These are phyloP conservation scores for Lophium mytilinum DNA, from an alignment of 495 filamentous ascomycete species.

Conservation along the genomic window DNA sequence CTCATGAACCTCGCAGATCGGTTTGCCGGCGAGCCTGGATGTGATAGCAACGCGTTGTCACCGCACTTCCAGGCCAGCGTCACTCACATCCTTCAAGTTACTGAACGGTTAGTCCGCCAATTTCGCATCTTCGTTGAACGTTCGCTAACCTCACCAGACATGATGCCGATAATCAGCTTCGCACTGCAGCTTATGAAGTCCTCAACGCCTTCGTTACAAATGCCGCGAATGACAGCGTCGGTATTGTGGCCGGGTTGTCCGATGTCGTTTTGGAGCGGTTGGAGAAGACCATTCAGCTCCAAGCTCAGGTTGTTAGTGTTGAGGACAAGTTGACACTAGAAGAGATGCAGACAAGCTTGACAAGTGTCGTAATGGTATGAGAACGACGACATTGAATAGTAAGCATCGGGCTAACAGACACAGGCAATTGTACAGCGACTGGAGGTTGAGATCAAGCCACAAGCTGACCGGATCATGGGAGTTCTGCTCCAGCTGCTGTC, in stretches of 20 bases:
- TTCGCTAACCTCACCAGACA: conserved; percentile 35
- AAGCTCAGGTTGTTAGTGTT: conserved; percentile 87
- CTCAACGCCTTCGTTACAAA: conserved; percentile 87
- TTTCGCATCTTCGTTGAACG: not conserved
- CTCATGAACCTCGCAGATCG: conserved; percentile 97
- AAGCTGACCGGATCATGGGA: conserved; percentile 89
- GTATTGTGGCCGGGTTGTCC: conserved; percentile 69
- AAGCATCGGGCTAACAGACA: not conserved
- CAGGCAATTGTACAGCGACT: conserved; percentile 80
- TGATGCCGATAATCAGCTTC: conserved; percentile 84
- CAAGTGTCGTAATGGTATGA: conserved; percentile 67
- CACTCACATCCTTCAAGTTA: conserved; percentile 72
- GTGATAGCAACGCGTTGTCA: conserved; percentile 72
- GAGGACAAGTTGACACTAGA: conserved; percentile 91
- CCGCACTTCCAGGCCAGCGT: conserved; percentile 91
- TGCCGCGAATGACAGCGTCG: conserved; percentile 76
- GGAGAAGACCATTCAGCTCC: conserved; percentile 84
- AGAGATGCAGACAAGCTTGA: conserved; percentile 94
- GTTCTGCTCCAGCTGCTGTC: conserved; percentile 70
- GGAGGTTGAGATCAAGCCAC: conserved; percentile 83
- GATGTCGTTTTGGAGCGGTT: conserved; percentile 80
- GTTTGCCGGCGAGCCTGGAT: conserved; percentile 75
- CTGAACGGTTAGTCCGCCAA: conserved; percentile 49
- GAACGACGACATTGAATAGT: not conserved
- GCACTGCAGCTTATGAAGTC: conserved; percentile 97